These are phyloP conservation scores for Macrotyloma uniflorum DNA, from an alignment of 306 rosid genomes.

Conservation along the genomic window DNA sequence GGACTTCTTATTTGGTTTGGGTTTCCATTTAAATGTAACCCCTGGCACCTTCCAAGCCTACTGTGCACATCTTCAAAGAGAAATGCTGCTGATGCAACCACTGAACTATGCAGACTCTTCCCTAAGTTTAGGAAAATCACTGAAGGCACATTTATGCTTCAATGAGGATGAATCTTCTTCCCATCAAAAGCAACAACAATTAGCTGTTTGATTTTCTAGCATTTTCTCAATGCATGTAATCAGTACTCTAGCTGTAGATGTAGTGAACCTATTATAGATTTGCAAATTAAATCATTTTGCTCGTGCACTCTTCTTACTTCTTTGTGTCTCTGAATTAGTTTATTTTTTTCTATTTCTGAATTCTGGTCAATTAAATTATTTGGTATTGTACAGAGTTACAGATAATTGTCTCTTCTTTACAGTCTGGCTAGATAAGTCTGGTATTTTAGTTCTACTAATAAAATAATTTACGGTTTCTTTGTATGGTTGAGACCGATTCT, in stretches of 20 bases:
- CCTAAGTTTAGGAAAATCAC: constrained; percentile 53
- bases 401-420: constrained; percentile 47
- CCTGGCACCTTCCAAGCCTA: constrained; percentile 76
- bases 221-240: constrained; percentile 44
- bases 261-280: constrained; percentile 42
- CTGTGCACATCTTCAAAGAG: constrained; percentile 70
- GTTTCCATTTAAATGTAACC: constrained; percentile 83
- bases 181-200: constrained; percentile 71
- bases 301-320: constrained; percentile 2
- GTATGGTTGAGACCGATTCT: constrained; percentile 29
- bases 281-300: constrained; percentile 34
- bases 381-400: constrained; percentile 43
- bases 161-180: constrained; percentile 81
- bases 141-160: constrained; percentile 61
- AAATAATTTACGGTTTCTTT: background rate
- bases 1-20: constrained; percentile 89
- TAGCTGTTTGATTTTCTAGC: constrained; percentile 65
- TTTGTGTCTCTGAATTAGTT: background rate
- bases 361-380: constrained; percentile 28
- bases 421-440: constrained; percentile 46
- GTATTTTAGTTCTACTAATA: background rate
- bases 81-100: constrained; percentile 75
- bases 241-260: constrained; percentile 45
- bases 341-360: background rate
- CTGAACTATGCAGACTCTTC: constrained; percentile 59